Evolutionary conservation across 78 protist genomes (phyloP).

Genomic region (Dictyostelium capitatum): DNA sequence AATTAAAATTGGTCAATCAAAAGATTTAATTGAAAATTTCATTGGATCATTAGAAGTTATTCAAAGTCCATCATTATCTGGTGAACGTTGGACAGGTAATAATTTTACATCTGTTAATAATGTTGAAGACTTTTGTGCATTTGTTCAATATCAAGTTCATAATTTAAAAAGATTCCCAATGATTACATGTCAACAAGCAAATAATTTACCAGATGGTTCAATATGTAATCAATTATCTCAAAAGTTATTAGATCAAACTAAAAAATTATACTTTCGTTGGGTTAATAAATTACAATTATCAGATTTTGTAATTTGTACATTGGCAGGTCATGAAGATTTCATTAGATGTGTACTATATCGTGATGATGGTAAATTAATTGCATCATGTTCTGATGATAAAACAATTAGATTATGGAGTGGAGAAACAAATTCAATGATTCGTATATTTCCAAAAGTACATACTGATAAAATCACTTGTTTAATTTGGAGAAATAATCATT

Average conservation of each 20-base stretch:
- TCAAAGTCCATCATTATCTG: conserved; percentile 43
- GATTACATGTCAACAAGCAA: conserved; percentile 45
- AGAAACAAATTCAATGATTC: conserved; percentile 41
- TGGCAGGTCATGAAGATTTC: conserved; percentile 73
- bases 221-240: conserved; percentile 27
- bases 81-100: conserved; percentile 70
- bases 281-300: conserved; percentile 46
- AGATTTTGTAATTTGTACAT: conserved; percentile 47
- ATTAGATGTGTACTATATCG: conserved; percentile 30
- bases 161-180: conserved; percentile 43
- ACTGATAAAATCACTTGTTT: conserved; percentile 42
- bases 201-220: conserved; percentile 61
- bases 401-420: conserved; percentile 73
- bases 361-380: conserved; percentile 53
- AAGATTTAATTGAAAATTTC: conserved; percentile 24
- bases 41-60: background rate
- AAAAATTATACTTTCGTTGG: conserved; percentile 29
- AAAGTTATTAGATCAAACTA: background rate
- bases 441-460: conserved; percentile 67
- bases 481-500: conserved; percentile 38
- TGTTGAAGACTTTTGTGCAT: conserved; percentile 46
- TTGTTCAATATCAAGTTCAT: conserved; percentile 61
- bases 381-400: conserved; percentile 60
- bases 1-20: conserved; percentile 18
- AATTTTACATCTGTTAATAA: conserved; percentile 28